Evolutionary conservation across 2,329 filamentous ascomycete genomes (phyloP).

Genomic region (Talaromyces sp.): DNA sequence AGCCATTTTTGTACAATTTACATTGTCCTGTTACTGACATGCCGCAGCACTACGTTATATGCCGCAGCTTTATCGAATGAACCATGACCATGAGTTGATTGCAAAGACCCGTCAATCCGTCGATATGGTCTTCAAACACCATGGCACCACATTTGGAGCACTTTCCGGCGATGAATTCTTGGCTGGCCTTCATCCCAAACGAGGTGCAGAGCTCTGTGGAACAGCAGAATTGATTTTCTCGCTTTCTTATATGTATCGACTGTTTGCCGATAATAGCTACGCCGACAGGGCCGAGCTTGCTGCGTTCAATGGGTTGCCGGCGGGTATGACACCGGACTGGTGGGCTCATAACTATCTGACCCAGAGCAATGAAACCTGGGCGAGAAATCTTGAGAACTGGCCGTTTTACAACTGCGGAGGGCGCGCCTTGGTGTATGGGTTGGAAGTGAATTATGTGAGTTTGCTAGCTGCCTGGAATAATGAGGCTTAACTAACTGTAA

Average conservation of each 20-base stretch:
- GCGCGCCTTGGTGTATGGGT: constrained; percentile 13
- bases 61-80: constrained; percentile 14
- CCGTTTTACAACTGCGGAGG: constrained; percentile 14
- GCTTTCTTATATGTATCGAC: constrained; percentile 15
- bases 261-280: constrained; percentile 13
- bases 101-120: constrained; percentile 10
- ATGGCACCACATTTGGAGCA: constrained; percentile 14
- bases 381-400: constrained; percentile 11
- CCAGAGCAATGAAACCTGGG: constrained; percentile 13
- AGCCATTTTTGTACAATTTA: neutral
- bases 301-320: constrained; percentile 12
- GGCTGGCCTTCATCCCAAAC: constrained; percentile 14
- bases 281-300: constrained; percentile 13
- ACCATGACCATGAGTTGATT: constrained; percentile 8
- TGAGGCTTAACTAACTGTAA: neutral
- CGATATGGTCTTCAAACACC: constrained; percentile 14
- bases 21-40: constrained; percentile 4
- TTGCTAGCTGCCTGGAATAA: neutral
- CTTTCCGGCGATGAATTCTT: constrained; percentile 14
- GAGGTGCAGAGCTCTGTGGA: constrained; percentile 14
- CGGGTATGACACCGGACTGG: constrained; percentile 13
- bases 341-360: constrained; percentile 15
- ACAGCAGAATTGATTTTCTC: constrained; percentile 15
- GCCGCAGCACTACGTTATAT: constrained; percentile 11
- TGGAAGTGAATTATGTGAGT: constrained; percentile 15